phyloP scores from a whole-genome alignment of 192 early-diverging fungal genomes.

The Backusella circina region DNA sequence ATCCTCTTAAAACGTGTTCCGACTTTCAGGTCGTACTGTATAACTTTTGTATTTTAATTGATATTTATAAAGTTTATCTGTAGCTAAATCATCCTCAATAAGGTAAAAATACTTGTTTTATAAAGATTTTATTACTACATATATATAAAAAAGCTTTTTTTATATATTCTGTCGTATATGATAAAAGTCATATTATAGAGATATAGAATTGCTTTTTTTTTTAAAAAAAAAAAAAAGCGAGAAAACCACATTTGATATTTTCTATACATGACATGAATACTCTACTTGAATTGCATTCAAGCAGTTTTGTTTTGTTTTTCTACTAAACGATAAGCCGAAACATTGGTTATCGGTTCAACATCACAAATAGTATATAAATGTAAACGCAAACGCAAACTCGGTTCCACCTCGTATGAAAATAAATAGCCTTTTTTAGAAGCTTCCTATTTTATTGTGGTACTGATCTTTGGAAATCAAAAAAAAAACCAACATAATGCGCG shows the following conservation, averaged over 20 bases:
- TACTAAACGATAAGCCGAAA: neutral
- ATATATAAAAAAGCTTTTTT: neutral
- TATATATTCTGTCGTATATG: neutral
- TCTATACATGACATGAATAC: neutral
- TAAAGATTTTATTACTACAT: neutral
- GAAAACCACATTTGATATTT: neutral
- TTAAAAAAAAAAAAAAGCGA: too few relatives aligned
- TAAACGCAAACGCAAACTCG: neutral
- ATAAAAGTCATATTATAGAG: too few relatives aligned
- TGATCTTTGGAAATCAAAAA: neutral
- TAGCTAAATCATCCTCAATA: neutral
- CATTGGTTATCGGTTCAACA: neutral
- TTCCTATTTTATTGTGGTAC: neutral
- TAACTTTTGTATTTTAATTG: neutral
- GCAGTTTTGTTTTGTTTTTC: neutral
- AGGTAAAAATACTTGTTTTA: neutral
- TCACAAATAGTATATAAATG: neutral
- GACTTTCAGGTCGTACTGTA: neutral
- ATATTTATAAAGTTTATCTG: neutral
- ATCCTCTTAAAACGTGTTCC: neutral
- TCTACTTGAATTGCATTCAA: neutral
- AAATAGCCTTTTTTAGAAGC: neutral
- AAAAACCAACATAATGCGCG: neutral
- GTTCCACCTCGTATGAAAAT: neutral
- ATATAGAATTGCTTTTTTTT: too few relatives aligned